phyloP scores from a whole-genome alignment of 75 land plant species.

The Pinus tabuliformis region DNA sequence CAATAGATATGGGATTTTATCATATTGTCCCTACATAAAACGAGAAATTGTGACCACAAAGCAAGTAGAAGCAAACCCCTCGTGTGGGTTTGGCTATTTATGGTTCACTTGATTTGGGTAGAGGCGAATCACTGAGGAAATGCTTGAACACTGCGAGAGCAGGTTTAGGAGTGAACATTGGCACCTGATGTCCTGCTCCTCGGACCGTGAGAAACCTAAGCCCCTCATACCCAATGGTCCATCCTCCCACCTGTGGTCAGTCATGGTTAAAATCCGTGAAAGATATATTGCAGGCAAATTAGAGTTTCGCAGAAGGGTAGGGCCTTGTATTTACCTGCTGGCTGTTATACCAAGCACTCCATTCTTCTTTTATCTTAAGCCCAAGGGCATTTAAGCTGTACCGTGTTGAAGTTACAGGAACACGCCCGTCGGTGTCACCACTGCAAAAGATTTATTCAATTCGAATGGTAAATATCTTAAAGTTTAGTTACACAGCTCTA shows the following conservation, averaged over 20 bases:
- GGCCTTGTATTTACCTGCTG: conserved; percentile 32
- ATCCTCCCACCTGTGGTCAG: conserved; percentile 47
- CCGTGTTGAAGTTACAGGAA: conserved; percentile 61
- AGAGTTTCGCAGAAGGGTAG: neutral
- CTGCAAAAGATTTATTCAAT: conserved; percentile 15
- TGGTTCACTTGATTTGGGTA: conserved; percentile 3
- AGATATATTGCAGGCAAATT: neutral
- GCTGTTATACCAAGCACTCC: conserved; percentile 54
- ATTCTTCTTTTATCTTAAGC: conserved; percentile 28
- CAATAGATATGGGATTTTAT: too few relatives aligned
- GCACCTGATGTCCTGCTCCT: conserved; percentile 87
- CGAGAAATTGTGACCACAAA: neutral
- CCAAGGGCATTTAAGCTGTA: conserved; percentile 42
- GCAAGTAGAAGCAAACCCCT: neutral
- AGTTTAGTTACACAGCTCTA: too few relatives aligned
- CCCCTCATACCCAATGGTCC: conserved; percentile 59
- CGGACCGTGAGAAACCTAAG: conserved; percentile 68
- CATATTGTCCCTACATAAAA: neutral
- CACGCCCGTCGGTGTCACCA: conserved; percentile 60
- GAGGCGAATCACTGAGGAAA: conserved; percentile 6
- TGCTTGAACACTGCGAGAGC: conserved; percentile 22
- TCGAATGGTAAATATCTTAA: too few relatives aligned
- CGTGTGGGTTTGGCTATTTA: neutral
- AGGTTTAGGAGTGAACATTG: conserved; percentile 21
- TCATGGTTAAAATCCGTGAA: neutral